Base-by-base conservation (phyloP, 495 filamentous ascomycete genomes). In the Hyaloscypha bicolor region DNA sequence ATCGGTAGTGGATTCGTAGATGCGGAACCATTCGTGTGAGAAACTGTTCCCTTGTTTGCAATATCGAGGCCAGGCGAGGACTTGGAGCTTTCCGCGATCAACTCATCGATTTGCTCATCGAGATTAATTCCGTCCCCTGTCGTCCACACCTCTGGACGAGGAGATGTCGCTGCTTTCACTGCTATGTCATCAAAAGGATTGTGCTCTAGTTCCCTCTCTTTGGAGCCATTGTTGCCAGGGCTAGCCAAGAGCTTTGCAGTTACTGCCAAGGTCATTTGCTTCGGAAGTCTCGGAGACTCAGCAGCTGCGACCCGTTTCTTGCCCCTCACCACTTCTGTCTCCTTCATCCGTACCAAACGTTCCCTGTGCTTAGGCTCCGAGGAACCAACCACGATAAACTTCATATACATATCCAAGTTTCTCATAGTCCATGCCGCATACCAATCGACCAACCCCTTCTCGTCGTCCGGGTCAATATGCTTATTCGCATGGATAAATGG, bases 371-470 rank as follows among this genome's bases (percentile, higher is more conserved):
- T 48, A 4, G 16, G 4, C 16, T 48, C 42, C 16, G 42, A 48
- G 1, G 42, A 48, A 4, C 83, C 82, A 16, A 85, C 67, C 12
- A 85, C 79, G 33, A 76, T 71, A 45, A 84, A 83, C 68, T 77
- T 80, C 21, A 79, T 78, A 63, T 77, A 84, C 58, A 73, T 76
- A 61, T 85, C 81, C 9, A 80, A 70, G 35, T 81, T 78, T 63
- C 74, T 4, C 21, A 69, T 75, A n/a, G 82, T 74, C 84, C 84
- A 86, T 75, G 76, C 82, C 21, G 82, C 83, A 63, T 83, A 85
- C 79, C 79, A 84, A 56, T 83, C 81, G 1, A 85, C 77, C 4
- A 85, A 67, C 51, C 77, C 81, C 67, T 83, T 78, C 64, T 86
- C 84, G 64, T 86, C 81, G 60, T 82, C 83, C 5, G 78, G 76